Evolutionary conservation across 441 rosid genomes (phyloP).

Genomic region (Adansonia rubrostipa): DNA sequence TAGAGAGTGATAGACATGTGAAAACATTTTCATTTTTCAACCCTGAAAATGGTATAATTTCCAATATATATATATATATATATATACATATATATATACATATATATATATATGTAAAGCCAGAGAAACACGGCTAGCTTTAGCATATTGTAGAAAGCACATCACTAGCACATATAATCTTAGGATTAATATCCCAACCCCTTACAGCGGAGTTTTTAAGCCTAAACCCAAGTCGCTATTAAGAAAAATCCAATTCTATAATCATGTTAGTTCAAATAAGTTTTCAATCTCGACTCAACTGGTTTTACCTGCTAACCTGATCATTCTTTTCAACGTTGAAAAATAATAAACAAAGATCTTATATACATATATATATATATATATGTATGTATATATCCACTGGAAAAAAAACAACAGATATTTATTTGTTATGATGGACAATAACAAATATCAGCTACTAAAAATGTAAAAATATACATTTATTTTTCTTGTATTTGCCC

Average conservation of each 20-base stretch:
- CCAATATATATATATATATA: neutral
- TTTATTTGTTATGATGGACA: neutral
- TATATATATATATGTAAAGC: neutral
- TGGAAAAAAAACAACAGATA: neutral
- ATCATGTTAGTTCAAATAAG: too few species aligned
- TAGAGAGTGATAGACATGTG: slow-evolving; percentile 14
- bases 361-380: neutral
- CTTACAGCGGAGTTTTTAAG: too few species aligned
- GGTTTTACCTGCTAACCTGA: too few species aligned
- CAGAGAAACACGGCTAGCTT: neutral
- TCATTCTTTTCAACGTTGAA: too few species aligned
- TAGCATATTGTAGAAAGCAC: neutral
- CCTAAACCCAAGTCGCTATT: too few species aligned
- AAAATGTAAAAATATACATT: too few species aligned
- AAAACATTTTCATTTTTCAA: neutral
- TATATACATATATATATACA: too few species aligned
- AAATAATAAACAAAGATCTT: too few species aligned
- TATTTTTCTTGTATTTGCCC: too few species aligned
- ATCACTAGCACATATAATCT: neutral
- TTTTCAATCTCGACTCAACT: too few species aligned
- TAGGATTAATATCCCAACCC: too few species aligned
- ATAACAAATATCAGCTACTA: neutral
- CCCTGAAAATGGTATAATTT: neutral
- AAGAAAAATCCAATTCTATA: too few species aligned
- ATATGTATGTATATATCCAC: neutral